Conservation (phyloP, 2,329 filamentous ascomycete species). For the Cryphonectria japonica region DNA sequence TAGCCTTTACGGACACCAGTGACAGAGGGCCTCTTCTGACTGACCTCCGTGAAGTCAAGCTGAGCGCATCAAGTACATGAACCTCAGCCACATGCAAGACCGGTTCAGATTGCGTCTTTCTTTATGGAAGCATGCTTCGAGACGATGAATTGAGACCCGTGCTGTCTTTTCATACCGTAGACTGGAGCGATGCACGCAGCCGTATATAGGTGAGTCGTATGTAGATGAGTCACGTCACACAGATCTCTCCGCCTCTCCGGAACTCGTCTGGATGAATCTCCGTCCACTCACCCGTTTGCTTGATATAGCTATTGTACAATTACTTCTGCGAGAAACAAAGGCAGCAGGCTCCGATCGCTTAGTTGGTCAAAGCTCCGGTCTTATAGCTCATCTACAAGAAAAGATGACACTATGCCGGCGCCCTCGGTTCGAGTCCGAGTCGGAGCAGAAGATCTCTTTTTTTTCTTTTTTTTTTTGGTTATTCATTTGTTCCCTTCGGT, state of each 20-base stretch:
- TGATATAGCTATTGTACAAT: not conserved
- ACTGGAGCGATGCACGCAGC: not conserved
- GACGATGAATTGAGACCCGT: not conserved
- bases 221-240: not conserved
- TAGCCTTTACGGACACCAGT: not conserved
- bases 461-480: not conserved
- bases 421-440: constrained; percentile 11
- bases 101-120: not conserved
- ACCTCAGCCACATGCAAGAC: not conserved
- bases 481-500: not conserved
- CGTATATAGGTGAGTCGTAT: not conserved
- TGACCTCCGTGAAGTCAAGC: not conserved
- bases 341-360: not conserved
- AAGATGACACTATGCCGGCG: constrained; percentile 6
- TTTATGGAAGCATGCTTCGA: not conserved
- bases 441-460: not conserved
- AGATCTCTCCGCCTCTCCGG: not conserved
- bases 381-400: not conserved
- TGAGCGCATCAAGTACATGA: not conserved
- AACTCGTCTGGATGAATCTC: not conserved
- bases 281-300: not conserved
- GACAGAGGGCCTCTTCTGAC: not conserved
- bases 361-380: constrained; percentile 12
- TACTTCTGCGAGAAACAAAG: not conserved
- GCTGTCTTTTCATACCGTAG: not conserved